phyloP scores from a whole-genome alignment of 805 yeast species.

The Candida chauliodis region DNA sequence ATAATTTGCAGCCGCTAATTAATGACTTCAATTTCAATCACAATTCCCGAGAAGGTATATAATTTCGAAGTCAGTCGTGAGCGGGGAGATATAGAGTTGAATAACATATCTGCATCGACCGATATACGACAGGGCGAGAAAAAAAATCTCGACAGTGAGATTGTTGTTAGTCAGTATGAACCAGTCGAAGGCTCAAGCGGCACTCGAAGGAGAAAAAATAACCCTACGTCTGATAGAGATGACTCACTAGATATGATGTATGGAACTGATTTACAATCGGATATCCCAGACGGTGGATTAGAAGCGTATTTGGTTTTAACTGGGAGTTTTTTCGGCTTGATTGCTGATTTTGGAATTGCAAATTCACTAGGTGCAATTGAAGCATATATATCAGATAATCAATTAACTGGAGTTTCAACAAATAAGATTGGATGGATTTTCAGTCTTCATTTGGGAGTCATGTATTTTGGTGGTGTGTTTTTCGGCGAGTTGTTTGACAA shows the following conservation, averaged over 20 bases:
- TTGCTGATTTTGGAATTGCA: slow-evolving; percentile 26
- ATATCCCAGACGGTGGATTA: slow-evolving; percentile 30
- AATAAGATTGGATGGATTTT: slow-evolving; percentile 30
- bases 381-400: slow-evolving; percentile 20
- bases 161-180: slow-evolving; percentile 6
- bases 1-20: too few species aligned
- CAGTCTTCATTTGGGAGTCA: slow-evolving; percentile 27
- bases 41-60: background rate
- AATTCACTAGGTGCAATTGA: slow-evolving; percentile 28
- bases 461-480: slow-evolving; percentile 27
- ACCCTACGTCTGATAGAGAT: background rate
- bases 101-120: too few species aligned
- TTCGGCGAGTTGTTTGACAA: slow-evolving; percentile 28
- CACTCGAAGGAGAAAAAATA: background rate
- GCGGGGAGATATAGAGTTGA: too few species aligned
- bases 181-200: background rate
- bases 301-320: slow-evolving; percentile 21
- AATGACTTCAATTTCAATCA: too few species aligned
- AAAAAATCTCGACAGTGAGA: slow-evolving; percentile 1
- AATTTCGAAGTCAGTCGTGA: too few species aligned
- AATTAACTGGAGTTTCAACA: slow-evolving; percentile 16
- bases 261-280: slow-evolving; percentile 17
- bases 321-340: slow-evolving; percentile 27
- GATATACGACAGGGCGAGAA: too few species aligned
- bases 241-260: slow-evolving; percentile 15